Evolutionary conservation across 176 grass and related monocot genomes (phyloP), one percentile per base, ranked within the genome.

Genomic region (Urochloa ruziziensis): DNA sequence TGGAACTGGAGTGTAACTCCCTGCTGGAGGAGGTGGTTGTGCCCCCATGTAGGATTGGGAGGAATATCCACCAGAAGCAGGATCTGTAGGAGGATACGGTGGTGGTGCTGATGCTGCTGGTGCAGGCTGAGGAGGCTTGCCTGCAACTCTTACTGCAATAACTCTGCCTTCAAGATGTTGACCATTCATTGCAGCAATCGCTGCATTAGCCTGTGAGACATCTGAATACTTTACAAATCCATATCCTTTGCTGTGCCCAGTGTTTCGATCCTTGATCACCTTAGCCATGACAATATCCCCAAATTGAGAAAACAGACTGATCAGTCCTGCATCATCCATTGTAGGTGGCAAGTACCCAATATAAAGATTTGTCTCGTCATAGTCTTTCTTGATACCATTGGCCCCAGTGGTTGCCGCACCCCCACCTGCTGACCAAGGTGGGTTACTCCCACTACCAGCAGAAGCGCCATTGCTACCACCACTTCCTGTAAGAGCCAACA

Each of bases 281-380:
- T 99, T 99, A 6, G 96, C 96, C 96, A 96, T 96, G 51, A 81
- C 83, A 71, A 99, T 99, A 60, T 96, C 93, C 33, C 96, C 96
- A 85, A 94, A 99, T 47, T 90, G 82, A 1, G 83, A 96, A 77
- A 99, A 99, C 34, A 92, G 63, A 9, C 78, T 86, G 53, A 99
- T 90, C 36, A 99, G 70, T 19, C 91, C 89, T 18, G 88, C 88
- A 90, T 99, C 96, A 85, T 99, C 96, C 51, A 99, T 79, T 28
- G 35, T 87, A 66, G 96, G 93, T 46, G 96, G 93, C 49, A 99
- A 68, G 39, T 91, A 99, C 1, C 96, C 96, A 0, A 99, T 99
- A 63, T 99, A 99, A 28, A 99, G 86, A 90, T 99, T 99, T 23
- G 91, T 89, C 69, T 99, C 96, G 23, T 99, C 96, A 58, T 89